Base-by-base conservation (phyloP, 352 stramenopile genomes). In the Phytophthora citricola region DNA sequence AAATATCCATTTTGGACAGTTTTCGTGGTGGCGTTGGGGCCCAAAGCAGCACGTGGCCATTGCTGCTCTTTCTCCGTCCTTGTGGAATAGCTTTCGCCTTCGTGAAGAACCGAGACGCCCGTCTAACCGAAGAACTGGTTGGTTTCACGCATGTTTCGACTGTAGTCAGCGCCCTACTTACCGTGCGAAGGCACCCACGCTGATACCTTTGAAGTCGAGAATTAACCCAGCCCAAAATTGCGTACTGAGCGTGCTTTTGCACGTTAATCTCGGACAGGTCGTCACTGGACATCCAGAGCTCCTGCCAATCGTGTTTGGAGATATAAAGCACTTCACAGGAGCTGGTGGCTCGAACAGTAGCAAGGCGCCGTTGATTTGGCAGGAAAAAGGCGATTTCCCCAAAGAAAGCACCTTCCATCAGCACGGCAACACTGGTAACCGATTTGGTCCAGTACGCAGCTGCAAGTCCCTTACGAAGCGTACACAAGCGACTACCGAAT, bases 381-480 rank as follows among this genome's bases (percentile, higher is more conserved):
- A 94, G 40, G 45, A 91, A 90, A 61, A 93, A 90, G 0, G 75
- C 80, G 8, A 91, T 57, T 45, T 91, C 85, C 1, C 85, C 85
- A 52, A 93, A 93, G 29, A 65, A 67, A 14, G 63, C 49, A 6
- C 57, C 57, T 58, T 71, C 63, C 57, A 71, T 63, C 11, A 71
- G 57, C 4, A 67, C 24, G 5, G 63, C 56, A 15, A 71, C 38
- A 12, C 31, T 52, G 5, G 63, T 24, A 9, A 62, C 48, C 5
- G 63, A n/a, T 3, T 63, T 62, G n/a, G 63, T 67, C 63, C 57
- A 71, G 11, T 85, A 81, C 0, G 86, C 78, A 2, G 73, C 76
- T 1, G 83, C 84, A 1, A 85, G 15, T 0, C 83, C 85, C 49
- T 86, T 84, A n/a, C 78, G 69, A 38, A 94, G 51, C 27, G 90